Base-by-base conservation (phyloP, 805 yeast species). In the Tetrapisispora phaffii region DNA sequence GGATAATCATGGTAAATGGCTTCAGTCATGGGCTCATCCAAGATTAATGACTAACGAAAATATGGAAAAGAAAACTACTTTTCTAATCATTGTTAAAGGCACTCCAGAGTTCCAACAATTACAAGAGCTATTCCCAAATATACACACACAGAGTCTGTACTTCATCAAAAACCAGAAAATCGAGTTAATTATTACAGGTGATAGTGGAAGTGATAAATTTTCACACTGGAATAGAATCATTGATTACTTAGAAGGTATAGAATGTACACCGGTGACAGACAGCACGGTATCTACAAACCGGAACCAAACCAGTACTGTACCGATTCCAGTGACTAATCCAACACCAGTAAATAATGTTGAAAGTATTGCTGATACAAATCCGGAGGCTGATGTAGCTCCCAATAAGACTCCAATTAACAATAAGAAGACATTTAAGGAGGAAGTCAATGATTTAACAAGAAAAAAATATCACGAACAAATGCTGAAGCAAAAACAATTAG, bases 141-240 rank as follows among this genome's bases (percentile, higher is more conserved):
- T 72, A 7, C 55, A 53, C 0, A 68, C 72, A 3, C 89, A 89
- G 1, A 71, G 84, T 49, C 63, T 82, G 21, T 72, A 76, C 54
- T 63, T 81, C 13, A 68, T 84, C n/a, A 63, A 59, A 29, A 62
- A 67, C 10, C 78, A 82, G 7, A 57, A 64, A 34, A 66, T 79
- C 5, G 41, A 43, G 38, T 16, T 43, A 16, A 21, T 43, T 23
- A 43, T 43, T 6, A 39, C 39, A 22, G 45, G 45, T 19, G 38
- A 37, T 7, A 43, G 35, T 37, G 45, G 34, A 17, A n/a, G 28
- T 32, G 45, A 38, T 17, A 37, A 43, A 5, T 43, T 43, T 24
- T 43, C 45, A 6, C 45, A 43, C 33, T 43, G 45, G 45, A 43
- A 43, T 33, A 36, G 45, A 24, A 17, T 43, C 4, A 33, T 43